Evolutionary conservation across 108 stramenopile genomes (phyloP), one percentile per base, ranked within the genome.

Genomic region (Cyclotella cryptica): DNA sequence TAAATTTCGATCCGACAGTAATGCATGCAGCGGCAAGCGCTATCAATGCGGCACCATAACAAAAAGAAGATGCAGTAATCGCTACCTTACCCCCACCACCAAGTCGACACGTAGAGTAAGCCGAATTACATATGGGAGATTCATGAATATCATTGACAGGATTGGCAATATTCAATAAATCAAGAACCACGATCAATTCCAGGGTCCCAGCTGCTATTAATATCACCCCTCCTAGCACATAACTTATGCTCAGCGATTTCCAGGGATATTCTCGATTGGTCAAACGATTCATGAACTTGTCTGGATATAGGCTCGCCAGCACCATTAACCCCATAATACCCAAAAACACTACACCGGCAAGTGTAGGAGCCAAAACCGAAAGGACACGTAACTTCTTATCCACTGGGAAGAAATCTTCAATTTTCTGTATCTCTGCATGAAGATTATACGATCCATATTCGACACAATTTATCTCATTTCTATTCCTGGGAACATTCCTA

Each of bases 391-490:
- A 30, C 30, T 21, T 44, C 28, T 71, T 51, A 67, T 66, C 54
- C 19, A 42, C 35, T 19, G 74, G 69, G 41, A 81, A 71, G 55
- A 81, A 71, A 12, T 67, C 59, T 29, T 80, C 53, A 43, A 51
- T 18, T 19, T 80, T 28, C 39, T 61, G 43, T 22, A 18, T 66
- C 14, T 8, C 64, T n/a, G 30, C 73, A 30, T 70, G 67, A 29
- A 3, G 44, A 44, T 59, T 68, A 81, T 49, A 59, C 11, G 46
- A 52, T 67, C 18, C n/a, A 39, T 35, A 12, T 12, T 68, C 53
- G 4, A 41, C 24, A 22, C 41, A 45, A 43, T 66, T 60, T 27
- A 13, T 60, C 10, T 58, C 47, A 11, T 60, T 47, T 3, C 47
- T 29, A 26, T 39, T 53, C 0, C 26, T 42, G 11, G 35, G 27